phyloP scores from a whole-genome alignment of 1,284 basidiomycete genomes.

The Takashimella tepidaria region DNA sequence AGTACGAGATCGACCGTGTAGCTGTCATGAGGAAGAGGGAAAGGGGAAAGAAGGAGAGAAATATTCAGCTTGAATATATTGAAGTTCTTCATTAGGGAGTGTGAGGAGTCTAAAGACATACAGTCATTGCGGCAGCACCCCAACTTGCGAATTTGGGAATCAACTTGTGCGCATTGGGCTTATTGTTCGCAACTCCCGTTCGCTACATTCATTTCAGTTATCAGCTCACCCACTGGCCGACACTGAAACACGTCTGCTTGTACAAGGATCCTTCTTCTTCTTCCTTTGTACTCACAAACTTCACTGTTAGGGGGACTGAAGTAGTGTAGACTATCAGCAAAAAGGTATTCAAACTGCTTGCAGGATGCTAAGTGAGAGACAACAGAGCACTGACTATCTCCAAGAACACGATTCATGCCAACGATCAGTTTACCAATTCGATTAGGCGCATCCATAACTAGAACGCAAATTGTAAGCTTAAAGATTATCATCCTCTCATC shows the following conservation, averaged over 20 bases:
- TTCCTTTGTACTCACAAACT: no score
- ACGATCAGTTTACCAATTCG: conserved; percentile 80
- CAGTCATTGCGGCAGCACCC: conserved; percentile 73
- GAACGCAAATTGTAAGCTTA: no score
- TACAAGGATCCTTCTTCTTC: no score
- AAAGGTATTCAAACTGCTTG: no score
- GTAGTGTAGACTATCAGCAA: no score
- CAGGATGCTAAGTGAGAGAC: no score
- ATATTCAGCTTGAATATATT: no score
- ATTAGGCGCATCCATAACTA: conserved; percentile 75
- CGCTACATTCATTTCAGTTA: conserved; percentile 50
- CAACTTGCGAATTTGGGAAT: conserved; percentile 77
- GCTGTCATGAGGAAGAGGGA: conserved; percentile 51
- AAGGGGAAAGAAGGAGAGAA: not conserved
- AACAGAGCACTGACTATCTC: conserved; percentile 61
- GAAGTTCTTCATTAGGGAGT: not conserved
- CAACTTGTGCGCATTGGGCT: conserved; percentile 82
- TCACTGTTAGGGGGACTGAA: conserved; percentile 81
- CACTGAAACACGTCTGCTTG: no score
- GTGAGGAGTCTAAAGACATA: conserved; percentile 39
- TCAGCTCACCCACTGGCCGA: not conserved
- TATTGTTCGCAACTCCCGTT: conserved; percentile 81
- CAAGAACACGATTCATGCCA: conserved; percentile 87
- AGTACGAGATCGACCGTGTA: conserved; percentile 87
- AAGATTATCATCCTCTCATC: no score